Base-by-base conservation (phyloP, 2,329 filamentous ascomycete species). In the Talaromyces islandicus region DNA sequence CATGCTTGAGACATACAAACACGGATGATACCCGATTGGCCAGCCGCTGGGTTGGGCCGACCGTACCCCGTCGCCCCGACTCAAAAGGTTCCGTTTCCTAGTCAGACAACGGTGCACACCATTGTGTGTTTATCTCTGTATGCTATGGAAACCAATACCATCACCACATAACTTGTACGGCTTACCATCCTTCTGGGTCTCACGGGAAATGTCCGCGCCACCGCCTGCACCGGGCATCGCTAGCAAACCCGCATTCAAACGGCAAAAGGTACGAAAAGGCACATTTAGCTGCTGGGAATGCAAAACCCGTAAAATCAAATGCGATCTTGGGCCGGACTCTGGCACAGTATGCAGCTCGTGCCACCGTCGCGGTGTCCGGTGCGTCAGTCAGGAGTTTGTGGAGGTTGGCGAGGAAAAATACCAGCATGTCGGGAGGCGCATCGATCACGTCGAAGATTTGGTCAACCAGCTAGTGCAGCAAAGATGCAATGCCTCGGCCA, bases 231-330 rank as follows among this genome's bases (percentile, higher is more conserved):
- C 27, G 12, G 24, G 12, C 7, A 14, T 52, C 25, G 48, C 48
- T 14, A 17, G 27, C 30, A 53, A 21, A n/a, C 21, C 58, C 19
- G 48, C 25, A 25, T 62, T 69, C 29, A 76, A 76, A 64, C 71
- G 77, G 56, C 73, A 77, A 41, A 82, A 77, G 60, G 25, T 83
- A 24, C 79, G 81, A 24, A 85, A 83, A 57, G 83, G 83, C n/a
- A 85, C 83, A 0, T 75, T 71, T 29, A 84, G 81, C 59, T 85
- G 83, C 67, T 85, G 82, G 82, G 82, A 84, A 64, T 85, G 83
- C 75, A 82, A 82, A 69, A 76, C 80, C 56, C 77, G 82, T 25
- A 85, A 85, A 70, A 75, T 80, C 5, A 73, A 76, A 2, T 85
- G 83, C 66, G 77, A 74, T 17, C 80, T 81, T 61, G 68, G 71